Evolutionary conservation across 371 early-diverging fungal genomes (phyloP).

Genomic region (Lichtheimia hyalospora): DNA sequence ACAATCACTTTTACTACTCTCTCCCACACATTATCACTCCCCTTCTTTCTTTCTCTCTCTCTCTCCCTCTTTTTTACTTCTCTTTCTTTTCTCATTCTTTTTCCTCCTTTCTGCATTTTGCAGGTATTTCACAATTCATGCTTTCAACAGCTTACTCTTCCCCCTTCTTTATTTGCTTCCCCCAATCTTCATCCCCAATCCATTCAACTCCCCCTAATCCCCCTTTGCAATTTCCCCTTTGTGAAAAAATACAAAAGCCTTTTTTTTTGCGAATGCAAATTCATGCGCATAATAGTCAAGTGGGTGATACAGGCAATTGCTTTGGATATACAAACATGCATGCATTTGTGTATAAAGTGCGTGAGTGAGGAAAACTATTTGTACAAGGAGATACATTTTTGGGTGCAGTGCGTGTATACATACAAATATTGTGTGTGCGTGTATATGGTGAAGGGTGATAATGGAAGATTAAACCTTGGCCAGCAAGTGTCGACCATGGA

Average conservation of each 20-base stretch:
- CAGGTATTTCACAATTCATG: too few relatives aligned
- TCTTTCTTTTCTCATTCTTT: too few relatives aligned
- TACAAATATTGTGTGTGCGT: background rate
- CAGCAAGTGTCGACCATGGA: too few relatives aligned
- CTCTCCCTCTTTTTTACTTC: too few relatives aligned
- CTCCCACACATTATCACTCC: background rate
- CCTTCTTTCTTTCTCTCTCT: background rate
- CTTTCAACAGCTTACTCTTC: too few relatives aligned
- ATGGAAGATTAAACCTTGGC: too few relatives aligned
- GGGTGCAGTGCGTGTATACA: too few relatives aligned
- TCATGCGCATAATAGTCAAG: too few relatives aligned
- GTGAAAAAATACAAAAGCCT: background rate
- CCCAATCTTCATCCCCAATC: background rate
- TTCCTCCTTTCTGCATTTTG: too few relatives aligned
- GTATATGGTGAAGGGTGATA: background rate
- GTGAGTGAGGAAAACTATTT: background rate
- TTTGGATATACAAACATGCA: background rate
- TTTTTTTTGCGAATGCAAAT: too few relatives aligned
- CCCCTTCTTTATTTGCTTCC: background rate
- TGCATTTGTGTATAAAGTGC: background rate
- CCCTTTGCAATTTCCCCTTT: constrained; percentile 4
- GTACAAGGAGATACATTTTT: too few relatives aligned
- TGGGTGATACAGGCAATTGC: background rate
- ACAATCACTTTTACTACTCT: background rate
- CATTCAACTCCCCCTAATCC: background rate